Evolutionary conservation across 2,329 filamentous ascomycete species (phyloP), one percentile per base, ranked within the genome.

Genomic region (Botrytis fragariae): DNA sequence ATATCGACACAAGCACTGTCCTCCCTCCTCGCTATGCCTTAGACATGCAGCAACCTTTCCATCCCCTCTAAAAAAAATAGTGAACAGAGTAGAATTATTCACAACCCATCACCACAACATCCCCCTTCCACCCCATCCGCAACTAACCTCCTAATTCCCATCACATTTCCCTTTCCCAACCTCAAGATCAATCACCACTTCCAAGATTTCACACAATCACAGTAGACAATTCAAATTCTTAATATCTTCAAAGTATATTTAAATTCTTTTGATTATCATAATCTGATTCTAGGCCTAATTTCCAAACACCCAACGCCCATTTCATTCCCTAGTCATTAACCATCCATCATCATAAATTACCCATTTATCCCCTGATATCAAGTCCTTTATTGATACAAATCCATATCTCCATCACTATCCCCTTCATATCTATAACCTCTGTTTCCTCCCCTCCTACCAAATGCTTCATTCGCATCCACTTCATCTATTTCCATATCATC

Each of bases 401-500:
- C 88, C 79, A 89, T 86, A 65, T 90, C 89, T 86, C 89, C 89
- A 73, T 86, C 84, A 51, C n/a, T 29, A 29, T 57, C 51, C n/a
- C 51, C 51, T 57, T 57, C 51, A 57, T 57, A 57, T 18, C 25
- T 29, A 18, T 57, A 57, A 18, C n/a, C n/a, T 18, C 6, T 57
- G 4, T 57, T 57, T 57, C 51, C 48, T 20, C 59, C 48, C 20
- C 42, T 89, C 86, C 89, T 89, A 70, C 86, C 84, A 79, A 61
- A 72, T 20, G 64, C 44, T 25, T 90, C 87, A 18, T 84, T 85
- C 60, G 85, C 84, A 62, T 92, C 84, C 54, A 85, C 86, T 74
- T 87, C 75, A 89, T 87, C 84, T 25, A 86, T 84, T 67, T 86
- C 84, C 75, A 90, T 80, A 79, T 97, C 94, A 20, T 92, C 91